phyloP scores from a whole-genome alignment of 306 rosid genomes.

The Cicer chorassanicum region DNA sequence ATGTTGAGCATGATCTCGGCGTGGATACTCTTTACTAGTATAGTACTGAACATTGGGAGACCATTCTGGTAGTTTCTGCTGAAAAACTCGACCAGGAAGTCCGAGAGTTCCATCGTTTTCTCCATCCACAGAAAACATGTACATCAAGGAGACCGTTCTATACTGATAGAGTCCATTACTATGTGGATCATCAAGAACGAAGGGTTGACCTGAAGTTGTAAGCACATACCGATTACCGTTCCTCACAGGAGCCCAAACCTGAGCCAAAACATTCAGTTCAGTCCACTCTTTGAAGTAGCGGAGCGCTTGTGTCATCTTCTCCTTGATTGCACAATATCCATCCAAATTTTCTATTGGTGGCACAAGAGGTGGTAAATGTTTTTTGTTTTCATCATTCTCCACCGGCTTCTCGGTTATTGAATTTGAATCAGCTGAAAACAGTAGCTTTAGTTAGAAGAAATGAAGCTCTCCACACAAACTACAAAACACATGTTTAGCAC shows the following conservation, averaged over 20 bases:
- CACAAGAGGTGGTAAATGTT: slow-evolving; percentile 48
- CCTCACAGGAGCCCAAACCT: slow-evolving; percentile 92
- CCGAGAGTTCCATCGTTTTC: slow-evolving; percentile 69
- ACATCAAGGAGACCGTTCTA: slow-evolving; percentile 71
- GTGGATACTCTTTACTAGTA: slow-evolving; percentile 81
- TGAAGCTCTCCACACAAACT: slow-evolving; percentile 35
- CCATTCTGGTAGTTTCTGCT: slow-evolving; percentile 88
- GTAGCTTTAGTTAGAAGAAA: slow-evolving; percentile 48
- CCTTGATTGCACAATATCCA: slow-evolving; percentile 67
- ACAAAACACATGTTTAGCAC: slow-evolving; percentile 33
- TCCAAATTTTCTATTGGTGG: slow-evolving; percentile 56
- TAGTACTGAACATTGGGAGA: slow-evolving; percentile 92
- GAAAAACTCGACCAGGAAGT: slow-evolving; percentile 91
- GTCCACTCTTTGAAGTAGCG: slow-evolving; percentile 78
- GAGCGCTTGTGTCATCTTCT: slow-evolving; percentile 90
- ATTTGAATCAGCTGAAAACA: slow-evolving; percentile 61
- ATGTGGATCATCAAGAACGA: slow-evolving; percentile 74
- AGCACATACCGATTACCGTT: slow-evolving; percentile 64
- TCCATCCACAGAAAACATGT: slow-evolving; percentile 71
- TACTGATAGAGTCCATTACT: slow-evolving; percentile 81
- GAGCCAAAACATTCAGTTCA: slow-evolving; percentile 81
- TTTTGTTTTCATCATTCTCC: slow-evolving; percentile 52
- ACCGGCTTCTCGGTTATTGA: slow-evolving; percentile 51
- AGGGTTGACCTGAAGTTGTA: slow-evolving; percentile 92
- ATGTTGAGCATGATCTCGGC: slow-evolving; percentile 79